phyloP scores from a whole-genome alignment of 73 alveolate species.

The Stentor roeselii region DNA sequence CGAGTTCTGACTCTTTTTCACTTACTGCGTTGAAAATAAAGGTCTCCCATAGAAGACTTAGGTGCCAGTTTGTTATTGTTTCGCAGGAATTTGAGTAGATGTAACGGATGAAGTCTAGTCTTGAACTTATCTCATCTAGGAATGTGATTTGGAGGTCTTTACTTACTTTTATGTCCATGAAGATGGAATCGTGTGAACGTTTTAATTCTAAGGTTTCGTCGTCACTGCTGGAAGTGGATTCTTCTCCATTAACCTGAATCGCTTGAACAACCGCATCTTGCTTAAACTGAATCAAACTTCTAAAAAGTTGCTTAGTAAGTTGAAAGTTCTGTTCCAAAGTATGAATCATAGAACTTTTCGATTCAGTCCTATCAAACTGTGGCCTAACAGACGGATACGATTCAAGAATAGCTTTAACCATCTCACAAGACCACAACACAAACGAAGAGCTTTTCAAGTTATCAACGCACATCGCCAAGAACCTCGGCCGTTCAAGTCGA shows the following conservation, averaged over 20 bases:
- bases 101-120: background rate
- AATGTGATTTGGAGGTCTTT: background rate
- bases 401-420: background rate
- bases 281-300: background rate
- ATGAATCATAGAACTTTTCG: background rate
- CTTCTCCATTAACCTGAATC: background rate
- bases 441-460: background rate
- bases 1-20: background rate
- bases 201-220: background rate
- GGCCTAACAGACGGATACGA: background rate
- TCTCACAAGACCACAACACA: background rate
- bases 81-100: background rate
- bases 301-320: background rate
- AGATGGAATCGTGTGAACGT: background rate
- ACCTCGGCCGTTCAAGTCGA: background rate
- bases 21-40: background rate
- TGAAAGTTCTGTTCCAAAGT: background rate
- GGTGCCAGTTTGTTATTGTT: background rate
- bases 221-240: background rate
- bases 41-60: background rate
- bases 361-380: background rate
- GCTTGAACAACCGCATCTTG: background rate
- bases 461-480: background rate
- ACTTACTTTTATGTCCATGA: background rate
- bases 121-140: background rate